A percentile compares a stretch with the other conserved stretches of the same genome.
Evolutionary conservation across 2,329 filamentous ascomycete species (phyloP).

Genomic region (Celoporthe dispersa): DNA sequence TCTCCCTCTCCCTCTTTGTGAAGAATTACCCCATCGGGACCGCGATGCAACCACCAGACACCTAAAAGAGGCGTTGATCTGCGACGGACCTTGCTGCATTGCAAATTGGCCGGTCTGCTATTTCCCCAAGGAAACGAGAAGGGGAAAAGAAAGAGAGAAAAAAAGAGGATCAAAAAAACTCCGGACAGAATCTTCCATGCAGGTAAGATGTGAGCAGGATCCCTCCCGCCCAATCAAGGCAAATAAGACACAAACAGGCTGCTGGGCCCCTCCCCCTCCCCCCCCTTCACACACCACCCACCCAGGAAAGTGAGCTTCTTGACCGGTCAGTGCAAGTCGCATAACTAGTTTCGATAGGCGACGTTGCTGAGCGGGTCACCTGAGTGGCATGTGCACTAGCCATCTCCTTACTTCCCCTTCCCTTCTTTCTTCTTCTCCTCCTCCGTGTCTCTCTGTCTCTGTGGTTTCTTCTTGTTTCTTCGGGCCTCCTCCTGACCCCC

Average conservation of each 20-base stretch:
- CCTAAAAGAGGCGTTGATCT: background rate
- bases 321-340: conserved; percentile 1
- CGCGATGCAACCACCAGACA: background rate
- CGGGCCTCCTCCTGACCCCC: background rate
- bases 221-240: background rate
- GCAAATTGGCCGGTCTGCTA: background rate
- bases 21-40: background rate
- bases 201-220: background rate
- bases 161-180: background rate
- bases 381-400: background rate
- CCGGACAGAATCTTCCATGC: background rate
- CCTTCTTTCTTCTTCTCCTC: background rate
- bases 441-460: background rate
- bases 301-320: background rate
- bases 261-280: background rate
- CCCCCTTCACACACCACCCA: background rate
- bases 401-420: background rate
- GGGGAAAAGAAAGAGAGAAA: background rate
- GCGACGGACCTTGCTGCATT: background rate
- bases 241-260: background rate
- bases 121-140: background rate
- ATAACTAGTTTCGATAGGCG: background rate
- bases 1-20: background rate
- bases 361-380: background rate
- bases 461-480: background rate